Conservation (phyloP, 169 alveolate species). For the Plasmodium vinckei region DNA sequence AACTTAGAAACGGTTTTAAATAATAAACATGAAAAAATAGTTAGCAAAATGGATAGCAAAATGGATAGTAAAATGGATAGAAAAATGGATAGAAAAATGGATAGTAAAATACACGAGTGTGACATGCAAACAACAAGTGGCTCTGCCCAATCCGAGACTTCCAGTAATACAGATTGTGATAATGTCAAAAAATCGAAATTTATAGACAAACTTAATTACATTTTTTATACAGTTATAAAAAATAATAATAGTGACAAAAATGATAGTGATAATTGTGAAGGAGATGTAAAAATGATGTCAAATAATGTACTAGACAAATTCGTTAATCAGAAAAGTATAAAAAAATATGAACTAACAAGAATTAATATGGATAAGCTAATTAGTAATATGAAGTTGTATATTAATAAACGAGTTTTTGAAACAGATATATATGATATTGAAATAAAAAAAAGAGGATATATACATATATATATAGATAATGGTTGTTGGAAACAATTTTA, state of each 20-base stretch:
- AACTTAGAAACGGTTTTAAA: too few relatives aligned
- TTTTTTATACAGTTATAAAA: conserved; percentile 13
- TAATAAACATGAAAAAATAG: too few relatives aligned
- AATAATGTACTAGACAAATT: not conserved
- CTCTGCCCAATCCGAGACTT: not conserved
- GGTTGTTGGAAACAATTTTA: conserved; percentile 26
- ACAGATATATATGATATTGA: conserved; percentile 45
- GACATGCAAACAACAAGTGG: too few relatives aligned
- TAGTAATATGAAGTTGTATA: conserved; percentile 14
- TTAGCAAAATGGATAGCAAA: too few relatives aligned
- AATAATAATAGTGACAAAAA: not conserved
- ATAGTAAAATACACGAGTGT: too few relatives aligned
- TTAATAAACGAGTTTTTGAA: conserved; percentile 30
- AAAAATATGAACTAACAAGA: not conserved
- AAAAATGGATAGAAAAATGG: too few relatives aligned
- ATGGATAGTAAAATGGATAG: too few relatives aligned
- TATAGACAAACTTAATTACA: conserved; percentile 15
- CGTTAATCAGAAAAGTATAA: not conserved
- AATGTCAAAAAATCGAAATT: conserved; percentile 1
- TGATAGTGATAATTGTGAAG: not conserved
- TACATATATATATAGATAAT: not conserved
- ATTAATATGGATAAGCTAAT: not conserved
- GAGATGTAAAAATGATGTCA: too few relatives aligned
- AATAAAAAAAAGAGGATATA: conserved; percentile 36
- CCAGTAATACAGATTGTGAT: not conserved